Percentiles rank a stretch among this genome's conserved stretches.
Conservation (phyloP, 345 rosid genomes). For the Pugionium cornutum region DNA sequence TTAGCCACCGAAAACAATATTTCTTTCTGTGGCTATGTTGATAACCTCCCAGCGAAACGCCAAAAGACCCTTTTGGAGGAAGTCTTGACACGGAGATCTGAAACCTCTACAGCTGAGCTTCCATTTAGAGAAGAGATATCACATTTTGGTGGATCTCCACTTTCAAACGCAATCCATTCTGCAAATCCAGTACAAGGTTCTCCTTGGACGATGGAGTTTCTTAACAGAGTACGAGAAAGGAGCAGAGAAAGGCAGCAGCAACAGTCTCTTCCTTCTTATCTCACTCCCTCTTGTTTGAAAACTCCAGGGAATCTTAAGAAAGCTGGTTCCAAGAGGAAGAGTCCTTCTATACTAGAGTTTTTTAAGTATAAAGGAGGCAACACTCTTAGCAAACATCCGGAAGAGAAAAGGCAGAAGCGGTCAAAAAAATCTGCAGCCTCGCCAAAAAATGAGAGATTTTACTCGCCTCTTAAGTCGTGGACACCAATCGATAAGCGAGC, state of each 20-base stretch:
- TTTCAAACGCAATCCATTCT: slow-evolving; percentile 62
- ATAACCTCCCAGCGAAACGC: slow-evolving; percentile 41
- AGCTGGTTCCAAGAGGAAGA: slow-evolving; percentile 55
- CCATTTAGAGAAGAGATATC: slow-evolving; percentile 55
- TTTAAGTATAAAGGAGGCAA: slow-evolving; percentile 78
- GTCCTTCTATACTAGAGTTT: slow-evolving; percentile 77
- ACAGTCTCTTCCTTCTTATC: slow-evolving; percentile 56
- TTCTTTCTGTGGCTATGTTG: slow-evolving; percentile 32
- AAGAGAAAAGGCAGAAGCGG: slow-evolving; percentile 62
- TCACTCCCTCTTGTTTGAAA: slow-evolving; percentile 44
- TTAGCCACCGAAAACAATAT: slow-evolving; percentile 32
- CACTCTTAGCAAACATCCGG: slow-evolving; percentile 42
- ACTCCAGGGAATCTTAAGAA: slow-evolving; percentile 46
- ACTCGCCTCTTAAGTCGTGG: slow-evolving; percentile 47
- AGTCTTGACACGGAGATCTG: slow-evolving; percentile 44
- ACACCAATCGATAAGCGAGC: slow-evolving; percentile 81
- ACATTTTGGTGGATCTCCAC: slow-evolving; percentile 57
- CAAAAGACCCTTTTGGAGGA: slow-evolving; percentile 47
- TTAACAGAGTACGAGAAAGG: slow-evolving; percentile 78
- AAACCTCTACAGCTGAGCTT: slow-evolving; percentile 38
- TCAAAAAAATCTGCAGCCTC: slow-evolving; percentile 45
- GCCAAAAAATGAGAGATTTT: slow-evolving; percentile 42
- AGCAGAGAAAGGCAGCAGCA: slow-evolving; percentile 56
- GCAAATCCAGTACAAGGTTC: slow-evolving; percentile 56
- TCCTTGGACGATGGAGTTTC: slow-evolving; percentile 94